These are phyloP conservation scores for Lyophyllum atratum DNA, from an alignment of 768 basidiomycete genomes.

Conservation along the genomic window DNA sequence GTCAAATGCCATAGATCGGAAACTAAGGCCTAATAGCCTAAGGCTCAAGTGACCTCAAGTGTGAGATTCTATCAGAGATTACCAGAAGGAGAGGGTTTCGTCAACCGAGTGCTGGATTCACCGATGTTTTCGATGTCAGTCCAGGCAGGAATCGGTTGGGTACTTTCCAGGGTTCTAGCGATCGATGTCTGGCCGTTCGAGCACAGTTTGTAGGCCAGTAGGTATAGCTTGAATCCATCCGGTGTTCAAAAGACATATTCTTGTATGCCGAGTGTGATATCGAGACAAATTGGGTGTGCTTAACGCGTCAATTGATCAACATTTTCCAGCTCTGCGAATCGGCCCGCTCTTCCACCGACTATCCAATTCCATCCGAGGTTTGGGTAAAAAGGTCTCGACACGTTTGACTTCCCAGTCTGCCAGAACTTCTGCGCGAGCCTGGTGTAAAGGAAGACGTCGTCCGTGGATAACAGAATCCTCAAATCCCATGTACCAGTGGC, in stretches of 20 bases:
- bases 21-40: no score
- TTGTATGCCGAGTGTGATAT: not conserved
- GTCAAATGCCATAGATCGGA: not conserved
- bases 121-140: no score
- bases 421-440: slow-evolving; percentile 28
- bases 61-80: not conserved
- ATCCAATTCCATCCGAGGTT: slow-evolving; percentile 11
- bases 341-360: slow-evolving; percentile 31
- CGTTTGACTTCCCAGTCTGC: slow-evolving; percentile 27
- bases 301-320: not conserved
- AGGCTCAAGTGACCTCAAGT: not conserved
- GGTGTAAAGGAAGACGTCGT: slow-evolving; percentile 10
- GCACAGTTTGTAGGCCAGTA: no score
- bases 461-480: slow-evolving; percentile 28
- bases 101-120: no score
- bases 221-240: no score
- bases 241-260: no score
- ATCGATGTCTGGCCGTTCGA: no score
- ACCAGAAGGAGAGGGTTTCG: not conserved
- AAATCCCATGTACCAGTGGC: slow-evolving; percentile 36
- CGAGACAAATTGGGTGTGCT: not conserved
- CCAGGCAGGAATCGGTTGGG: no score
- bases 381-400: slow-evolving; percentile 10
- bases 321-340: slow-evolving; percentile 11
- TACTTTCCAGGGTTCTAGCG: no score